Conservation (phyloP, 345 rosid species). For the Boechera divaricarpa region DNA sequence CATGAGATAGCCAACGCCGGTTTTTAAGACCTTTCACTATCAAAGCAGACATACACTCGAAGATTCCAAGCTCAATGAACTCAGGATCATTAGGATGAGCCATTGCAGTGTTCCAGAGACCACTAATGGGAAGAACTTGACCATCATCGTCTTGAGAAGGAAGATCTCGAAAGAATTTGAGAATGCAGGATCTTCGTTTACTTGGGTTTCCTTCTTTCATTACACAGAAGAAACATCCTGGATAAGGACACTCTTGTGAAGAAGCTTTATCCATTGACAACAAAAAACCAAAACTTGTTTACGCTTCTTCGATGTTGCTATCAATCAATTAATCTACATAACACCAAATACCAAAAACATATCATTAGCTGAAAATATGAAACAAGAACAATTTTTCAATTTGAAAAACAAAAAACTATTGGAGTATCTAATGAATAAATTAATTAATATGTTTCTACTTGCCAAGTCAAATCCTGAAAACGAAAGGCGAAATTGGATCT, state of each 20-base stretch:
- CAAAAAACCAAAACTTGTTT: conserved; percentile 6
- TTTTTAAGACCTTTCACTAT: conserved; percentile 98
- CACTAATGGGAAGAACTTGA: conserved; percentile 98
- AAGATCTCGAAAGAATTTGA: conserved; percentile 93
- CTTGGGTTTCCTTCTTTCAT: conserved; percentile 99
- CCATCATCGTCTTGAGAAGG: conserved; percentile 97
- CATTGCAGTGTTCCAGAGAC: conserved; percentile 99
- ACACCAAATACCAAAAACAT: conserved; percentile 20
- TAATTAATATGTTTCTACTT: conserved; percentile 2
- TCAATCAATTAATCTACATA: conserved; percentile 13
- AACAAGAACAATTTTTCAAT: not conserved
- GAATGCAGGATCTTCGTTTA: conserved; percentile 86
- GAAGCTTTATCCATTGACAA: conserved; percentile 58
- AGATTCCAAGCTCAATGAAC: conserved; percentile 93
- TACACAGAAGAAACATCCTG: conserved; percentile 99
- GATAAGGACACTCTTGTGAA: conserved; percentile 93
- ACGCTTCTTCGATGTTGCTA: conserved; percentile 21
- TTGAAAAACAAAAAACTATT: not conserved
- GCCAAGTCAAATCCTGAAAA: conserved; percentile 42
- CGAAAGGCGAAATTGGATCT: conserved; percentile 46
- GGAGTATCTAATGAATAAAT: conserved; percentile 1
- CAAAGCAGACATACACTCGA: conserved; percentile 95
- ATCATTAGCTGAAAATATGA: conserved; percentile 20
- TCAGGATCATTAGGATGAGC: conserved; percentile 99
- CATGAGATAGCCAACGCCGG: conserved; percentile 93